A percentile compares a stretch with the other conserved stretches of the same genome.
Evolutionary conservation across 179 eudicot genomes (phyloP).

Genomic region (Silene vulgaris): DNA sequence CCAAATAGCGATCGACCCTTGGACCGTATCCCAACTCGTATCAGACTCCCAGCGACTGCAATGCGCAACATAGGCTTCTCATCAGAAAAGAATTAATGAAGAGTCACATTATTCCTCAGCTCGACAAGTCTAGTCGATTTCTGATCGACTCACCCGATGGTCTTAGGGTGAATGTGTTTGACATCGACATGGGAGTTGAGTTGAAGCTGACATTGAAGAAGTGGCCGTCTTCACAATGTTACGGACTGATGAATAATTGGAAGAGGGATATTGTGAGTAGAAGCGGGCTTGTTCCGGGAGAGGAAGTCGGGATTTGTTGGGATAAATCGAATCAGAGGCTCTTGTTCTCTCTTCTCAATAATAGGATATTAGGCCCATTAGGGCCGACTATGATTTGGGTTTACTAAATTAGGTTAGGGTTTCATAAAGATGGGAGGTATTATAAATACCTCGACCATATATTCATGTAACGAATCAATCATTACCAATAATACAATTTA

Average conservation of each 20-base stretch:
- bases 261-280: background rate
- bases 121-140: background rate
- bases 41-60: slow-evolving; percentile 4
- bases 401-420: too few relatives aligned
- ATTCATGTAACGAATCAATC: too few relatives aligned
- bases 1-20: too few relatives aligned
- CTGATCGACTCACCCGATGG: background rate
- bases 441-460: too few relatives aligned
- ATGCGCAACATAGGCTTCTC: background rate
- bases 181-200: background rate
- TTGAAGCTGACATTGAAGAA: background rate
- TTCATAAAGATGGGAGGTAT: too few relatives aligned
- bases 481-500: too few relatives aligned
- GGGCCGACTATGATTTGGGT: too few relatives aligned
- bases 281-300: background rate
- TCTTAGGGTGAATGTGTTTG: background rate
- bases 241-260: background rate
- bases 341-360: background rate
- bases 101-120: background rate
- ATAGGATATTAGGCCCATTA: too few relatives aligned
- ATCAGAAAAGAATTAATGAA: background rate
- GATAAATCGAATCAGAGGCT: background rate
- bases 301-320: background rate
- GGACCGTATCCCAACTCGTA: too few relatives aligned
- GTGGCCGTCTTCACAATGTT: background rate